Conservation (phyloP, 148 eudicot species). For the Linanthus parryae region DNA sequence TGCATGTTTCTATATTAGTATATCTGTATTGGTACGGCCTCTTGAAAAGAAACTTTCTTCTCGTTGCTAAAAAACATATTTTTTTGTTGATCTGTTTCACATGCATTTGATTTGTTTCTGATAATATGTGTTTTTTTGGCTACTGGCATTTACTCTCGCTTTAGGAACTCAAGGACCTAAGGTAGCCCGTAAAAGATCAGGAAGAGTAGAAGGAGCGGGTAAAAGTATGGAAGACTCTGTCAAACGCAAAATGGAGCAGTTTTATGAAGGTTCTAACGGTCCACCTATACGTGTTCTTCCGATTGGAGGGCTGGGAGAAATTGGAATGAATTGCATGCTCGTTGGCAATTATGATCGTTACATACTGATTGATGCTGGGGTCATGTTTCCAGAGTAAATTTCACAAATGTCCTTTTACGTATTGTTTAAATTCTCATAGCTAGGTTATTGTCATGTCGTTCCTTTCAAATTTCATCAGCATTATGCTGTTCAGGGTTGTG, state of each 20-base stretch:
- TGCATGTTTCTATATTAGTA: background rate
- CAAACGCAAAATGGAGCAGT: conserved; percentile 89
- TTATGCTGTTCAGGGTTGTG: no score
- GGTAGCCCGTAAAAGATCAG: conserved; percentile 51
- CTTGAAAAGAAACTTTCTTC: background rate
- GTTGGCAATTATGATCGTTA: conserved; percentile 96
- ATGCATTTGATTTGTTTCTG: background rate
- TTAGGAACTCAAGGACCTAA: conserved; percentile 52
- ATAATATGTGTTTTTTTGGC: background rate
- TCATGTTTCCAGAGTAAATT: conserved; percentile 97
- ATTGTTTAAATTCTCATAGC: background rate
- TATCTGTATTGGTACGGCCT: background rate
- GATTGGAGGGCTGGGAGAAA: conserved; percentile 97
- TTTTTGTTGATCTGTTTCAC: background rate
- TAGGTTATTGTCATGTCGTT: background rate
- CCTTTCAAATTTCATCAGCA: no score
- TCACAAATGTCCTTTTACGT: conserved; percentile 1
- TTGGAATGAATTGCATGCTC: conserved; percentile 99
- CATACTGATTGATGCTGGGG: conserved; percentile 92
- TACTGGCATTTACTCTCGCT: conserved; percentile 5
- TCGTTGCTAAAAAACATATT: background rate
- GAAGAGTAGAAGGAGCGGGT: conserved; percentile 74
- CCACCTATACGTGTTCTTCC: conserved; percentile 95
- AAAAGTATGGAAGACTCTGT: conserved; percentile 97
- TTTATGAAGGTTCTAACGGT: conserved; percentile 92